Base-by-base conservation (phyloP, 2,329 filamentous ascomycete genomes). In the Cryphonectria naterciae region DNA sequence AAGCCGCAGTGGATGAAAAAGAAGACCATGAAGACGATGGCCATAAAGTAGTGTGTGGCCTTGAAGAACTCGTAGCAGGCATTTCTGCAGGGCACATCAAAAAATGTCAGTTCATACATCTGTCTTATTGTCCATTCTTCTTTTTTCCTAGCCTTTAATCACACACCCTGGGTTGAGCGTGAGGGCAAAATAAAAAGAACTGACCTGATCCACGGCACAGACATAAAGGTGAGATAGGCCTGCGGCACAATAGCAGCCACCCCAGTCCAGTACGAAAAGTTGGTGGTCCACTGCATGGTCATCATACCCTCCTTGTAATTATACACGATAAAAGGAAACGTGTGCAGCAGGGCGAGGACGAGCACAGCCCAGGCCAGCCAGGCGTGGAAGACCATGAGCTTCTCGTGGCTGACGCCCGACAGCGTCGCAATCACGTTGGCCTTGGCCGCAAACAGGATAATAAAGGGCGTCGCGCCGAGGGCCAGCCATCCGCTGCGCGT, bases 1-100 rank as follows among this genome's bases (percentile, higher is more conserved):
- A 65, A 58, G 62, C 41, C 67, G 60, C 67, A 69, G 60, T 69
- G 67, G 41, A 69, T 54, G 43, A 69, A 64, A 17, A 69, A 32
- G 37, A 69, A 58, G 43, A 69, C 60, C 67, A 69, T 65, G 52
- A 69, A 69, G 43, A 65, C 60, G 35, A 69, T 63, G 60, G 67
- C 67, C 49, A 65, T 58, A 11, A 69, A 41, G 60, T 64, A 69
- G 25, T 69, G 67, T 4, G 67, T 64, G n/a, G 62, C 60, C 25
- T 69, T 69, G 67, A 69, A 69, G 60, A 63, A 69, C 19, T 69
- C 67, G 60, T 69, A 69, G 60, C 39, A 64, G 32, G 35, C n/a
- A 11, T 69, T 69, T 32, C 67, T 68, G 17, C 32, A 15, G 2
- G 28, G 37, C n/a, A 52, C 28, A 35, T 6, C 3, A 13, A 17